phyloP scores from a whole-genome alignment of 208 protist species.

The Leishmania major region DNA sequence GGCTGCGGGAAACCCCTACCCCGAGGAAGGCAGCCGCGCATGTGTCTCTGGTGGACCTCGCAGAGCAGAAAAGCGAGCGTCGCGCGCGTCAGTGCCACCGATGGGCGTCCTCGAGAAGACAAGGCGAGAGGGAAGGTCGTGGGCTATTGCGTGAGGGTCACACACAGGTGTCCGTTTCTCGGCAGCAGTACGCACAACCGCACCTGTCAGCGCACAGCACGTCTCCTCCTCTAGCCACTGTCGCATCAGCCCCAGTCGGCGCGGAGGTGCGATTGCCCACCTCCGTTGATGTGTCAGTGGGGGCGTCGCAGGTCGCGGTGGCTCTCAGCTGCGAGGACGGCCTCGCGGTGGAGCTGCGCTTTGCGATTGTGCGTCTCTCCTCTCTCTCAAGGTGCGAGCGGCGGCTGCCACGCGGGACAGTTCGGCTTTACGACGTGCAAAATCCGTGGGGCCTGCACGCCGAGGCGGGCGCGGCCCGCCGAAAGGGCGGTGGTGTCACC shows the following conservation, averaged over 20 bases:
- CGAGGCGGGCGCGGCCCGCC: too few relatives aligned
- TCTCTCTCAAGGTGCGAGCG: constrained; percentile 20
- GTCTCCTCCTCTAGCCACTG: neutral
- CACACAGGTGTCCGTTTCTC: neutral
- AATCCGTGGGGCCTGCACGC: neutral
- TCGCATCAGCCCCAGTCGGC: neutral
- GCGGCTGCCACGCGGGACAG: neutral
- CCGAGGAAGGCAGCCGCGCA: neutral
- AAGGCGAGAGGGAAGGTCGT: neutral
- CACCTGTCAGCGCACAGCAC: neutral
- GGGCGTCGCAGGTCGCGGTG: constrained; percentile 40
- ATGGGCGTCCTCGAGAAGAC: neutral
- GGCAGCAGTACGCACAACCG: neutral
- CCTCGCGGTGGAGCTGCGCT: constrained; percentile 66
- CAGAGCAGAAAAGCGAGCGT: neutral
- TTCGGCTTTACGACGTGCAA: constrained; percentile 21
- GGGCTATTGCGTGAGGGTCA: too few relatives aligned
- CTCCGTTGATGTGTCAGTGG: constrained; percentile 69
- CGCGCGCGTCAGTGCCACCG: neutral
- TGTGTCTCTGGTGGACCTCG: constrained; percentile 11
- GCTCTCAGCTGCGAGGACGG: constrained; percentile 70
- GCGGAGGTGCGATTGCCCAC: constrained; percentile 46
- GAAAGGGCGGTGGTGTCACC: neutral
- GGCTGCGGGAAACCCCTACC: neutral
- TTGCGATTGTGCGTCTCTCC: constrained; percentile 26